A percentile compares a stretch with the other conserved stretches of the same genome.
These are phyloP conservation scores for Phytophthora multivora DNA, from an alignment of 352 stramenopile genomes.

Conservation along the genomic window DNA sequence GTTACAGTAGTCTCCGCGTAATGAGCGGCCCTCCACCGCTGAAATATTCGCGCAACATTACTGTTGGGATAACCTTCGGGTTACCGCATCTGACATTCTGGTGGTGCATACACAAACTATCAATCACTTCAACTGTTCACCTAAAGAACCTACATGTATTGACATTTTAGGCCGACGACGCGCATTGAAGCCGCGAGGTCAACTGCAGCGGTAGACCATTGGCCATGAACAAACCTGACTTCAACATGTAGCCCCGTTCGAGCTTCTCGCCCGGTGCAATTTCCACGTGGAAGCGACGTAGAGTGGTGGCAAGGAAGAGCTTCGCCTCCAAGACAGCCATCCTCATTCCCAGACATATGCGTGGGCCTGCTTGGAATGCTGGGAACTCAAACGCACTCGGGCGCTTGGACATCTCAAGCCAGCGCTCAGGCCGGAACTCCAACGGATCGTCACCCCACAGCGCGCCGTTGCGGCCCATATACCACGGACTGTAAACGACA, in stretches of 20 bases:
- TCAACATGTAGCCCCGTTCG: conserved; percentile 59
- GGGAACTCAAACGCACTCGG: conserved; percentile 75
- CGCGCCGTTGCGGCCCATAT: conserved; percentile 63
- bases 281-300: conserved; percentile 48
- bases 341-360: conserved; percentile 74
- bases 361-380: conserved; percentile 70
- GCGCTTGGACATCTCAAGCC: conserved; percentile 61
- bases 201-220: conserved; percentile 54
- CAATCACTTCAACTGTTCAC: not conserved
- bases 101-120: not conserved
- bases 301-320: conserved; percentile 56
- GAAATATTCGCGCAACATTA: too few relatives aligned
- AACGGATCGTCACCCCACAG: conserved; percentile 60
- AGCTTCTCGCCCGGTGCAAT: conserved; percentile 44
- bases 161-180: conserved; percentile 8
- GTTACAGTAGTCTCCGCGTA: conserved; percentile 13
- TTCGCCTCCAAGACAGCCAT: conserved; percentile 75
- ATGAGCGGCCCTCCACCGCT: conserved; percentile 17
- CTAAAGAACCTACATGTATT: not conserved
- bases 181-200: conserved; percentile 21
- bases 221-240: conserved; percentile 60
- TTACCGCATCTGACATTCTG: not conserved
- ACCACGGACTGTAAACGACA: conserved; percentile 76
- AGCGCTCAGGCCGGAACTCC: conserved; percentile 69
- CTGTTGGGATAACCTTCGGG: not conserved